Conservation (phyloP, 2,329 filamentous ascomycete genomes). For the Phialophora macrospora region DNA sequence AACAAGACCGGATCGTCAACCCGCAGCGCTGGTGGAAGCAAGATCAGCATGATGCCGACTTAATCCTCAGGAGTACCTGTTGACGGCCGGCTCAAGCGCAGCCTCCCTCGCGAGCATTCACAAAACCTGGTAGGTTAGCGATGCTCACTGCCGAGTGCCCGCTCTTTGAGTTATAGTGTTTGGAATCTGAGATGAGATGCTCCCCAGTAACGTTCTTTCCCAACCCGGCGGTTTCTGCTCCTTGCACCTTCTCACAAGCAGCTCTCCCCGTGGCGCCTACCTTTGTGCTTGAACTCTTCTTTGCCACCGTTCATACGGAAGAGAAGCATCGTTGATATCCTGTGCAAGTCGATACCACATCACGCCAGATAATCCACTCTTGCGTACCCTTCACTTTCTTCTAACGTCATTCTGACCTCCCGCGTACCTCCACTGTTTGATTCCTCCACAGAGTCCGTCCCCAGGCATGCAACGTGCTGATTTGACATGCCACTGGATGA, state of each 20-base stretch:
- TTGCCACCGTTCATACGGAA: neutral
- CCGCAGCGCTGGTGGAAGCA: slow-evolving; percentile 27
- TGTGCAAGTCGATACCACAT: neutral
- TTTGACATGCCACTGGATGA: slow-evolving; percentile 36
- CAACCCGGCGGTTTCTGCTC: neutral
- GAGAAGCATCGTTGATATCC: neutral
- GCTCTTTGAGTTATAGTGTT: neutral
- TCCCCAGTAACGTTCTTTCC: neutral
- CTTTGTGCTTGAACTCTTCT: neutral
- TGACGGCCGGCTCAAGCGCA: neutral
- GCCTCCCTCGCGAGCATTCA: neutral
- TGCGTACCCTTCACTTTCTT: neutral
- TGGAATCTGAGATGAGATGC: neutral
- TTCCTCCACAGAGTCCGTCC: neutral
- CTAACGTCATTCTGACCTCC: slow-evolving; percentile 7
- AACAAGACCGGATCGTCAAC: slow-evolving; percentile 12
- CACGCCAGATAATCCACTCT: neutral
- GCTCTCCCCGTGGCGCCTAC: neutral
- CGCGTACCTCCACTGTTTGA: neutral
- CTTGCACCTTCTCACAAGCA: neutral
- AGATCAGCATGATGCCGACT: slow-evolving; percentile 48
- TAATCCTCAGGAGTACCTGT: slow-evolving; percentile 32
- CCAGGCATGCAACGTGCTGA: slow-evolving; percentile 14
- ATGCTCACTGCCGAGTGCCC: neutral
- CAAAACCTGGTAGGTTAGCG: neutral